Conservation (phyloP, 129 eudicot genomes). For the Escallonia herrerae region DNA sequence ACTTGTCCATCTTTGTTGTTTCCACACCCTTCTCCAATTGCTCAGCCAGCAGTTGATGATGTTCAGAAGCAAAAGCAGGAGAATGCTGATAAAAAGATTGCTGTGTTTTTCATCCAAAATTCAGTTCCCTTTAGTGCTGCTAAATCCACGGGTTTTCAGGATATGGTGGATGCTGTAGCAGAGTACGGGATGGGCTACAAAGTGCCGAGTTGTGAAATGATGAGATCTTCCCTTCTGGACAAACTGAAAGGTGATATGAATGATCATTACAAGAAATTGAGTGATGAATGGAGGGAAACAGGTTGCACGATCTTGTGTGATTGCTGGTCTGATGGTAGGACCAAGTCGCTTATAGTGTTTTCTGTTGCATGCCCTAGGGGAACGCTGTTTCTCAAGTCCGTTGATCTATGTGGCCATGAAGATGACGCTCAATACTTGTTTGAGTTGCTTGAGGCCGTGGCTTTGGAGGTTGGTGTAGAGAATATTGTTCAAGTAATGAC, state of each 20-base stretch:
- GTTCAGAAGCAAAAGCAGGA: constrained; percentile 26
- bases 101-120: constrained; percentile 35
- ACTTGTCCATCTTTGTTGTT: constrained; percentile 13
- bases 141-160: constrained; percentile 30
- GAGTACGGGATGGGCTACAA: constrained; percentile 36
- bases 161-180: constrained; percentile 33
- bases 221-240: constrained; percentile 24
- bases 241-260: constrained; percentile 27
- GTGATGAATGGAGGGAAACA: constrained; percentile 30
- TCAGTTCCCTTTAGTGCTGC: constrained; percentile 36
- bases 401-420: constrained; percentile 29
- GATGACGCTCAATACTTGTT: constrained; percentile 36
- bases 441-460: constrained; percentile 29
- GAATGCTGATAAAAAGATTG: constrained; percentile 37
- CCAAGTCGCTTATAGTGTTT: constrained; percentile 24
- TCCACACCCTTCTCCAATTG: constrained; percentile 22
- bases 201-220: constrained; percentile 32
- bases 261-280: constrained; percentile 19
- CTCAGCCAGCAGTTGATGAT: constrained; percentile 17
- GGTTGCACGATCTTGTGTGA: constrained; percentile 45
- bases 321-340: constrained; percentile 18
- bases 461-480: constrained; percentile 32
- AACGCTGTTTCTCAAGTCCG: constrained; percentile 28
- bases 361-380: constrained; percentile 36
- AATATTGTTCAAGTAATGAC: constrained; percentile 42